Base-by-base conservation (phyloP, 106 monocot genomes). In the Agapanthus africanus region DNA sequence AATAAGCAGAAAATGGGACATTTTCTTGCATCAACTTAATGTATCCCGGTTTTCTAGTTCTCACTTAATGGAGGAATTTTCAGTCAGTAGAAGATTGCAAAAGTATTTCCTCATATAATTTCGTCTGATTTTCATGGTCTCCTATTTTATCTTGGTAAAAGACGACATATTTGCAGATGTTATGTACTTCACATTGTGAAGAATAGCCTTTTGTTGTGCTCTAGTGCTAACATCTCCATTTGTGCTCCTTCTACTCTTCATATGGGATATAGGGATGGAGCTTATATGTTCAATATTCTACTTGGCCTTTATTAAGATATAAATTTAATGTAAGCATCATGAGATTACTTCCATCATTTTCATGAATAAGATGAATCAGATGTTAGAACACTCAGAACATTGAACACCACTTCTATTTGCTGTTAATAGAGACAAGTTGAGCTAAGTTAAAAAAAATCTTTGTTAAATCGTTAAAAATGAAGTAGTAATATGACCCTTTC, bases 141-240 rank as follows among this genome's bases (percentile, higher is more conserved):
- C 4, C 23, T 28, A 11, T 19, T 22, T 46, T 6, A 3, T 61
- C 44, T 60, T 40, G 7, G 31, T 62, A 27, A 51, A 52, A 30
- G 36, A 34, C 51, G 22, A 25, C 21, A 38, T 36, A 23, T 52
- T 56, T 56, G 8, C 9, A 28, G 28, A 30, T 30, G 30, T 5
- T 50, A 56, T 10, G 28, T 28, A 56, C 56, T 52, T 21, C 50
- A 22, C 7, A 15, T 27, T 69, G 33, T 69, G 6, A 69, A 69
- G 4, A 34, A 37, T 22, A 18, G 16, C 56, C 56, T 30, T 36
- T 63, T 36, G 8, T 63, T 63, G n/a, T 36, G 35, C 11, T 62
- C n/a, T 2, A 13, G 35, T 23, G 18, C 61, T 63, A 3, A n/a
- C 2, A 57, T 57, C 11, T 57, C 11, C 11, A 7, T 59, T 11